Conservation (phyloP, 139 green algal species). For the Chlamydomonas sphaeroides region DNA sequence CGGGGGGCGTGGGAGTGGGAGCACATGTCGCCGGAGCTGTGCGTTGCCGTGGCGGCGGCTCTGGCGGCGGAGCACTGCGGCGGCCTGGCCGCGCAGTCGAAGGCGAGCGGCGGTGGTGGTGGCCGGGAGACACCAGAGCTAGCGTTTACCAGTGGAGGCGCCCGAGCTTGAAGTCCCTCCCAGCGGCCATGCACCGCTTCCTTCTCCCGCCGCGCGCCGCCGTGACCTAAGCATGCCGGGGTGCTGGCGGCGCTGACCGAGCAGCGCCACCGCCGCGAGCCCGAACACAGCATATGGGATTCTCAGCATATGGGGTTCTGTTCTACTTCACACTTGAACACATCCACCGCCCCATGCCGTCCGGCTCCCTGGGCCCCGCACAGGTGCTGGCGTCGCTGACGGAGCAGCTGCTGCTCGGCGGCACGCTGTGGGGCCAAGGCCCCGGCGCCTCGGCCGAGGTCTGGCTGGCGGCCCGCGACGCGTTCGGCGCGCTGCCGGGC, state of each 20-base stretch:
- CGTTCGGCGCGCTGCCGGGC: not conserved
- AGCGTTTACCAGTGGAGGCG: not conserved
- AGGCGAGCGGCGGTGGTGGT: not conserved
- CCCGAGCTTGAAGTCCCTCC: too few relatives aligned
- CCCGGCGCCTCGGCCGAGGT: not conserved
- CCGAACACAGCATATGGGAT: too few relatives aligned
- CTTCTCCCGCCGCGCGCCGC: too few relatives aligned
- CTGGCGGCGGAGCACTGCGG: conserved; percentile 20
- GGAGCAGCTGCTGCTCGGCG: conserved; percentile 9
- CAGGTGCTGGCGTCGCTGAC: conserved; percentile 14
- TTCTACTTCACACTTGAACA: not conserved
- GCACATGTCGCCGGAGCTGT: not conserved
- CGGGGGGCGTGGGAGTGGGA: too few relatives aligned
- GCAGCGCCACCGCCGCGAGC: not conserved
- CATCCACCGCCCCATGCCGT: too few relatives aligned
- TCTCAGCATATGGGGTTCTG: not conserved
- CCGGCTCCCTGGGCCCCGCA: too few relatives aligned
- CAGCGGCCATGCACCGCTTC: not conserved
- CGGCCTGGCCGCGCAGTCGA: not conserved
- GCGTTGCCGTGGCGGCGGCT: not conserved
- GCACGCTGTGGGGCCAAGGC: not conserved
- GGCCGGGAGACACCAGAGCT: not conserved
- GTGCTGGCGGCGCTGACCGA: not conserved
- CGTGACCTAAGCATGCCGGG: not conserved
- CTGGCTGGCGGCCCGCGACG: conserved; percentile 6